Conservation (phyloP, 2,329 filamentous ascomycete species). For the Parasarocladium wereldwijsianum region DNA sequence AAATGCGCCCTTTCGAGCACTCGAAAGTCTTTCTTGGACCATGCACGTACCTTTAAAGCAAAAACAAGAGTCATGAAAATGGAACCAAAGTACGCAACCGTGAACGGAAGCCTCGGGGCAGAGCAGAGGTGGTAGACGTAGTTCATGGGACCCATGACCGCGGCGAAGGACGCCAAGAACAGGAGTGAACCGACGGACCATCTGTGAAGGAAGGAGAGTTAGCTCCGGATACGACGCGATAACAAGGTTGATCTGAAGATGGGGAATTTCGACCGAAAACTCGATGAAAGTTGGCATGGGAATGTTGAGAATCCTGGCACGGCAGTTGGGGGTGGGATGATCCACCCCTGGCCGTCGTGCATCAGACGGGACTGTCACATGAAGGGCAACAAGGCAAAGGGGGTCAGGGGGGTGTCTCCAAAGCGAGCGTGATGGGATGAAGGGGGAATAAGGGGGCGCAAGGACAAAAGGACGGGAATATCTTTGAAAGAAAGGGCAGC, state of each 20-base stretch:
- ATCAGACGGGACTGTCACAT: constrained; percentile 4
- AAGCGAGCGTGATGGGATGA: too few species aligned
- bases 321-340: constrained; percentile 7
- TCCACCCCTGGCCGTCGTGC: constrained; percentile 2
- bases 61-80: constrained; percentile 86
- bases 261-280: constrained; percentile 7
- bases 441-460: background rate
- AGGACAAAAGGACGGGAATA: too few species aligned
- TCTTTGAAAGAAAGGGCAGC: background rate
- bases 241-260: background rate
- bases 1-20: too few species aligned
- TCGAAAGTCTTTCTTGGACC: too few species aligned
- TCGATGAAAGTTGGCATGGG: constrained; percentile 6
- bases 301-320: constrained; percentile 1
- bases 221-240: constrained; percentile 11
- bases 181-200: constrained; percentile 88
- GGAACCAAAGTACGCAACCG: constrained; percentile 85
- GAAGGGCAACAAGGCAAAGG: background rate
- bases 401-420: too few species aligned
- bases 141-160: constrained; percentile 78
- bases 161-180: constrained; percentile 84
- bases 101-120: constrained; percentile 75
- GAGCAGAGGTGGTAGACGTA: constrained; percentile 80
- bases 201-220: constrained; percentile 33
- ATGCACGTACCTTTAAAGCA: constrained; percentile 80